Evolutionary conservation across 2,329 filamentous ascomycete species (phyloP).

Genomic region (Coleophoma cylindrospora): DNA sequence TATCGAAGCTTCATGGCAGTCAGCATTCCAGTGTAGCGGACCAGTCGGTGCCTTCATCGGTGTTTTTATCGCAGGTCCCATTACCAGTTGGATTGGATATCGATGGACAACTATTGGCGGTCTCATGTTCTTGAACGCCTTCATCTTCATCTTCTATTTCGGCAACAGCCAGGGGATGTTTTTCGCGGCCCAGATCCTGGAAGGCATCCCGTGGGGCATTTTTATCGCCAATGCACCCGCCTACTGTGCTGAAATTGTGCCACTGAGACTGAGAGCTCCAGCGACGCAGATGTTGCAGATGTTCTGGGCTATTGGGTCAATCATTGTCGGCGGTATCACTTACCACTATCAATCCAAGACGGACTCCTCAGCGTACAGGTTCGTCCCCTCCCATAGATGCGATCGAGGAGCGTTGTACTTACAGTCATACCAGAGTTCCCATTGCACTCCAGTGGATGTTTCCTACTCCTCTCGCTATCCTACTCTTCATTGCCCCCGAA

Average conservation of each 20-base stretch:
- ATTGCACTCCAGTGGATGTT: conserved; percentile 50
- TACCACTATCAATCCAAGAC: conserved; percentile 42
- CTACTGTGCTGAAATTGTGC: conserved; percentile 58
- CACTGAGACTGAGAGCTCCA: conserved; percentile 50
- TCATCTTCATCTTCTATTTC: conserved; percentile 36
- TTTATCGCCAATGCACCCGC: conserved; percentile 62
- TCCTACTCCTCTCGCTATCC: conserved; percentile 43
- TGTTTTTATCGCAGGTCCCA: conserved; percentile 53
- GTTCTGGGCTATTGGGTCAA: conserved; percentile 59
- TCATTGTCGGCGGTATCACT: conserved; percentile 53
- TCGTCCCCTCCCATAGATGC: conserved; percentile 21
- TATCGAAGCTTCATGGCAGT: conserved; percentile 52
- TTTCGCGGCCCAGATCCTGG: conserved; percentile 50
- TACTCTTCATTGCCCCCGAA: conserved; percentile 40
- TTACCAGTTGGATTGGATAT: conserved; percentile 54
- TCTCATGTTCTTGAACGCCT: conserved; percentile 49
- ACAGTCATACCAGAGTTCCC: conserved; percentile 36
- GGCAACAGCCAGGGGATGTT: conserved; percentile 33
- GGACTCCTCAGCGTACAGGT: conserved; percentile 35
- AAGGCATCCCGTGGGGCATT: conserved; percentile 61
- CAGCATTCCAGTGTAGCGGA: conserved; percentile 48
- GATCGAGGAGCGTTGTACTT: conserved; percentile 23
- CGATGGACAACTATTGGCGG: conserved; percentile 51
- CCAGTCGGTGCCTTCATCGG: conserved; percentile 56
- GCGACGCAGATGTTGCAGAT: conserved; percentile 60